Evolutionary conservation across 2,329 filamentous ascomycete genomes (phyloP).

Genomic region (Macrophomina tecta): DNA sequence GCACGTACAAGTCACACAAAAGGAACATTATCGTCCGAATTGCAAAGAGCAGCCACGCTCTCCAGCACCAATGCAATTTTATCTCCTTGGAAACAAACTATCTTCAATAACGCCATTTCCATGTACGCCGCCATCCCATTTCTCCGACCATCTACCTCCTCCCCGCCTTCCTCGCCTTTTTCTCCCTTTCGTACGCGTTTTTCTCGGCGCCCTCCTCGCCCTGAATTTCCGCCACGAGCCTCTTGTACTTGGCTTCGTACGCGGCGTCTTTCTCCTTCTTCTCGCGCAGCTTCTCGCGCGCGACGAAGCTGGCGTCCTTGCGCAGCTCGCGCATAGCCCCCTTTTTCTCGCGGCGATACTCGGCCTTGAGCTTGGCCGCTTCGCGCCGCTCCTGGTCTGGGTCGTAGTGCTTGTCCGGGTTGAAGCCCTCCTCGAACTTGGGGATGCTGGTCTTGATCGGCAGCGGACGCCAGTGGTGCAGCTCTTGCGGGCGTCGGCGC

Average conservation of each 20-base stretch:
- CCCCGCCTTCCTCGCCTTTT: constrained; percentile 74
- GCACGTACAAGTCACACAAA: too few relatives aligned
- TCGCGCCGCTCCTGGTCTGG: constrained; percentile 90
- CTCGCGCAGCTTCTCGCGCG: constrained; percentile 83
- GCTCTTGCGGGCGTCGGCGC: constrained; percentile 76
- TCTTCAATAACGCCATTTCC: background rate
- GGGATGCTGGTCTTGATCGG: constrained; percentile 88
- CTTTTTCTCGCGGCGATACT: constrained; percentile 95
- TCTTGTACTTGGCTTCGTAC: constrained; percentile 96
- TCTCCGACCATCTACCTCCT: constrained; percentile 40
- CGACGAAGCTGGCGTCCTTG: constrained; percentile 94
- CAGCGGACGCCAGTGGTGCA: constrained; percentile 87
- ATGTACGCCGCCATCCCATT: background rate
- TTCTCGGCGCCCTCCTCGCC: constrained; percentile 85
- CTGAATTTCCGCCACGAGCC: constrained; percentile 92
- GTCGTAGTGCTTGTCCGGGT: constrained; percentile 96
- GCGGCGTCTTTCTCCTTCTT: constrained; percentile 93
- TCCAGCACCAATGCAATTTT: background rate
- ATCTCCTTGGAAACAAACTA: background rate
- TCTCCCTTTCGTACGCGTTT: constrained; percentile 90
- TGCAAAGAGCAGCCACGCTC: constrained; percentile 3
- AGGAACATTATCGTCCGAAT: background rate
- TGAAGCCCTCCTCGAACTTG: constrained; percentile 95
- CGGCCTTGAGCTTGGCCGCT: constrained; percentile 79
- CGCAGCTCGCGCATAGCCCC: constrained; percentile 91